Evolutionary conservation across 2,329 filamentous ascomycete genomes (phyloP).

Genomic region (Phyllosticta citribraziliensis): DNA sequence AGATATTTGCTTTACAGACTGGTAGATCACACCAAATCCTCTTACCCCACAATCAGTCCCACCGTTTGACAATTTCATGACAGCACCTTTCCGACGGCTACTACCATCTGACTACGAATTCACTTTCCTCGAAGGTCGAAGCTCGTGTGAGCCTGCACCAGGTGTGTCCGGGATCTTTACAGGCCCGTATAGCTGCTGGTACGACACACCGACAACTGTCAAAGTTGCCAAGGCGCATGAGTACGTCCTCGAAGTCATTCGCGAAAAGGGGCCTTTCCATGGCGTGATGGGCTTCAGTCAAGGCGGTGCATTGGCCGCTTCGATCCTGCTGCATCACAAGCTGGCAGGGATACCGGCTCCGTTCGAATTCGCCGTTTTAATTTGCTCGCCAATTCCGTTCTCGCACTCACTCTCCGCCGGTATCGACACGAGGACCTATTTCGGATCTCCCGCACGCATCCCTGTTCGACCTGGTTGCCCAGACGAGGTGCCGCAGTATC

Average conservation of each 20-base stretch:
- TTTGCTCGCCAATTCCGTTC: slow-evolving; percentile 24
- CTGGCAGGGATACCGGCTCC: slow-evolving; percentile 14
- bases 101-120: neutral
- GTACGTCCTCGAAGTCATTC: slow-evolving; percentile 16
- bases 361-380: slow-evolving; percentile 26
- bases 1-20: slow-evolving; percentile 13
- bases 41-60: no score
- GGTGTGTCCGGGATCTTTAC: neutral
- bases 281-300: slow-evolving; percentile 28
- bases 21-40: neutral
- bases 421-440: neutral
- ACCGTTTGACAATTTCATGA: neutral
- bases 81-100: neutral
- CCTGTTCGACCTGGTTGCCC: neutral
- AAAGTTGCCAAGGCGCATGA: neutral
- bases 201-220: neutral
- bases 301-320: slow-evolving; percentile 23
- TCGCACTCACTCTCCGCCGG: neutral
- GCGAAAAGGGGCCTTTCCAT: slow-evolving; percentile 22
- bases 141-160: neutral
- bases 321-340: slow-evolving; percentile 20
- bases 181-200: neutral
- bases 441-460: neutral
- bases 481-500: neutral
- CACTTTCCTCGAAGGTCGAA: neutral